A percentile compares a stretch with the other conserved stretches of the same genome.
Evolutionary conservation across 1,284 basidiomycete species (phyloP).

Genomic region (Cystobasidium slooffiae): DNA sequence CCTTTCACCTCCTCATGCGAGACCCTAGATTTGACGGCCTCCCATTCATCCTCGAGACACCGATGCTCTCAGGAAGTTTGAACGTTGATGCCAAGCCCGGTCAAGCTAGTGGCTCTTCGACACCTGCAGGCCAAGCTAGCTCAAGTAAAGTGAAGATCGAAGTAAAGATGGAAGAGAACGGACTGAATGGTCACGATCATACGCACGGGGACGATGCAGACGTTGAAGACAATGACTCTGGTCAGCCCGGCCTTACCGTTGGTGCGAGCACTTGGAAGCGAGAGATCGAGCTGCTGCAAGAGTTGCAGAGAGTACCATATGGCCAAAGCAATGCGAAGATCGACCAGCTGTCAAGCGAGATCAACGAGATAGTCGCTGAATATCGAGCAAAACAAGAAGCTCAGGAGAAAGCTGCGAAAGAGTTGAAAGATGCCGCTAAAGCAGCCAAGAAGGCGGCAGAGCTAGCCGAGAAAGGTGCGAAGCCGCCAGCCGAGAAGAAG

Average conservation of each 20-base stretch:
- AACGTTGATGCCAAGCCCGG: conserved; percentile 2
- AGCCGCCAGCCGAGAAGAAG: conserved; percentile 15
- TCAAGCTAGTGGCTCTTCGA: neutral
- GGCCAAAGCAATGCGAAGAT: conserved; percentile 16
- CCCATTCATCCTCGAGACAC: conserved; percentile 82
- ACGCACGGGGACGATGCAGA: conserved; percentile 10
- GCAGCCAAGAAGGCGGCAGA: conserved; percentile 8
- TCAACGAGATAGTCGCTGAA: conserved; percentile 18
- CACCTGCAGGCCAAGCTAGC: conserved; percentile 54
- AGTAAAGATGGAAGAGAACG: conserved; percentile 54
- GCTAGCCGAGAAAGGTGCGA: conserved; percentile 26
- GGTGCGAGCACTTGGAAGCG: conserved; percentile 64
- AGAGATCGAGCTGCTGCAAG: conserved; percentile 69
- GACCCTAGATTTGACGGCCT: conserved; percentile 72
- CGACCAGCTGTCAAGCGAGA: conserved; percentile 24
- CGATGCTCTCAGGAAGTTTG: conserved; percentile 61
- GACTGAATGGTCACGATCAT: conserved; percentile 9
- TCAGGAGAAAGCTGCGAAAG: conserved; percentile 16
- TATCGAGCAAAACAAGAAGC: conserved; percentile 7
- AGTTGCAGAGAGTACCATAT: conserved; percentile 53
- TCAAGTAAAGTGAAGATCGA: conserved; percentile 55
- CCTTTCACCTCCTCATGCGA: conserved; percentile 71
- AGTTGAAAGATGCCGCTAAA: conserved; percentile 34
- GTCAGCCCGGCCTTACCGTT: neutral
- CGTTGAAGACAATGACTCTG: conserved; percentile 11